Evolutionary conservation across 2,329 filamentous ascomycete species (phyloP), one percentile per base, ranked within the genome.

Genomic region (Trichoderma atroviride): DNA sequence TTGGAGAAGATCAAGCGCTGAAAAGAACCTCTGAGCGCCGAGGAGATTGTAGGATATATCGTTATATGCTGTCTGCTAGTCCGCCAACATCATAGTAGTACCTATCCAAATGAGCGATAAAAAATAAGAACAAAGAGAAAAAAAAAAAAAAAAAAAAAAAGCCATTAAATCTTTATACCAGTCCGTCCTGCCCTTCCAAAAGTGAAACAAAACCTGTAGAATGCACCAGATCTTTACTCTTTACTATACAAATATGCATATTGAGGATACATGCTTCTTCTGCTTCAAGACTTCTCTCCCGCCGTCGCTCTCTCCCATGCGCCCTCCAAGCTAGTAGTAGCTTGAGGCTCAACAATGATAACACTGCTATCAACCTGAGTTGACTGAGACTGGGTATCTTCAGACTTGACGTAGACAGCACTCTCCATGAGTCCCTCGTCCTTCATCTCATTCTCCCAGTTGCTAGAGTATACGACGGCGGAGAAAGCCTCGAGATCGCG

Each of bases 401-500:
- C 74, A 40, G 74, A 74, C 47, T 76, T 74, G 61, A 80, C 73
- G 59, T 79, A 75, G n/a, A 79, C 76, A 4, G 77, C 79, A 65
- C 78, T 81, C 19, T 77, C 79, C 76, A 80, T 78, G 52, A 82
- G 74, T 24, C 76, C 81, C 47, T 87, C 83, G 31, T 86, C 82
- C 19, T 80, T 83, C 69, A 91, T 87, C 80, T 91, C 88, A 71
- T 84, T 88, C 78, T 90, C 87, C 88, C 88, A 96, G 78, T 96
- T 96, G 77, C 91, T 94, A 62, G 90, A 92, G 79, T 96, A 96
- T 50, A 96, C 92, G 1, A 96, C 91, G 1, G 93, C 93, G 1
- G 93, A 91, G 78, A 96, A 96, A 0, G 91, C 92, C 78, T 94
- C 91, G 11, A 96, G 84, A 71, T 94, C 92, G 33, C 86, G 84